phyloP scores from a whole-genome alignment of 805 yeast genomes.

The Osmozyma mogii region DNA sequence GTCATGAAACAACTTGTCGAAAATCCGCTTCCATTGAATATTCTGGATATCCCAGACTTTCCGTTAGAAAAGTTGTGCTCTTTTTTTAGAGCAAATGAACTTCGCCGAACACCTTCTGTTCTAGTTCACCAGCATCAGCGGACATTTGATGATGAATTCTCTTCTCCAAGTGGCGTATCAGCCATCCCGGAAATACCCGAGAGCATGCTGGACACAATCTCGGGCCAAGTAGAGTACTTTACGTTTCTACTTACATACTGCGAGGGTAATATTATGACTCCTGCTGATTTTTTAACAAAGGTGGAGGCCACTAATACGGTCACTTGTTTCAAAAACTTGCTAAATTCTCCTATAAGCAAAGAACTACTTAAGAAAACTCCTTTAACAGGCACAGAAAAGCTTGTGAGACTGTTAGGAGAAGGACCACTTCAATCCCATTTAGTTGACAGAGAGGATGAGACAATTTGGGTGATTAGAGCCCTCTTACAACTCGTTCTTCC shows the following conservation, averaged over 20 bases:
- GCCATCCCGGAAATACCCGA: no score
- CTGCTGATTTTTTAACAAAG: not conserved
- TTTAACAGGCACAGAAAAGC: not conserved
- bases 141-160: no score
- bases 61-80: no score
- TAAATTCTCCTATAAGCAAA: not conserved
- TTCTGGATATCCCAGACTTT: no score
- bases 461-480: constrained; percentile 25
- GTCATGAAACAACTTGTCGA: no score
- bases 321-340: constrained; percentile 1
- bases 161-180: no score
- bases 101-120: no score
- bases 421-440: constrained; percentile 18
- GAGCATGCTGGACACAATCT: no score
- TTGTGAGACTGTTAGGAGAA: constrained; percentile 26
- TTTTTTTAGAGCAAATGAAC: no score
- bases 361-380: not conserved
- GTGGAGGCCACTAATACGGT: not conserved
- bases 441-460: constrained; percentile 33
- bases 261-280: constrained; percentile 2
- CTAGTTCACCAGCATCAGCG: no score
- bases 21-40: no score
- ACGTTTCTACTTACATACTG: not conserved
- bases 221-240: constrained; percentile 2
- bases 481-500: constrained; percentile 18